Evolutionary conservation across 192 early-diverging fungal genomes (phyloP).

Genomic region (Rhizoclosmatium sp.): DNA sequence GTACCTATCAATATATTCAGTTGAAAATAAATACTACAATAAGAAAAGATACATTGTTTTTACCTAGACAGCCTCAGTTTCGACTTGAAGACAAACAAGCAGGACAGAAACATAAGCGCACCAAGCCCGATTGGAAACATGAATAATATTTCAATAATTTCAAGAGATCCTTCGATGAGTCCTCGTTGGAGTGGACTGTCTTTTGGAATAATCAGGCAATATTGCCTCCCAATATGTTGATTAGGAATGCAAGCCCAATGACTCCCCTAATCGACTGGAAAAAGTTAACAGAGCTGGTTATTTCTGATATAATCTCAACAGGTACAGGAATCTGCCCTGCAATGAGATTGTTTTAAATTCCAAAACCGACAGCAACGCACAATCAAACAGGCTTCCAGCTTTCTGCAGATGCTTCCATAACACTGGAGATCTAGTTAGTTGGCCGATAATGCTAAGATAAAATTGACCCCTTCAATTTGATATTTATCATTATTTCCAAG

Average conservation of each 20-base stretch:
- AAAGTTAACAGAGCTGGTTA: conserved; percentile 54
- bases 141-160: conserved; percentile 24
- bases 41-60: too few species aligned
- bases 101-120: conserved; percentile 6
- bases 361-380: conserved; percentile 67
- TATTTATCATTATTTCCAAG: not conserved
- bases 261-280: conserved; percentile 63
- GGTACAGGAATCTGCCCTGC: conserved; percentile 72
- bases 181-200: not conserved
- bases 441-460: conserved; percentile 69
- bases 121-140: conserved; percentile 34
- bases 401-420: conserved; percentile 62
- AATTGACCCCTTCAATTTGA: conserved; percentile 54
- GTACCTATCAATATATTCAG: too few species aligned
- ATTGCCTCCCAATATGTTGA: not conserved
- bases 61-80: conserved; percentile 9
- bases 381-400: conserved; percentile 65
- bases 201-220: not conserved
- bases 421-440: conserved; percentile 66
- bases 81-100: conserved; percentile 39
- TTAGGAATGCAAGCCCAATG: conserved; percentile 59
- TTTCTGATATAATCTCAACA: conserved; percentile 69
- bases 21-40: too few species aligned
- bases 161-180: conserved; percentile 21
- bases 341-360: conserved; percentile 74